Evolutionary conservation across 2,329 filamentous ascomycete genomes (phyloP).

Genomic region (Aureobasidium sp.): DNA sequence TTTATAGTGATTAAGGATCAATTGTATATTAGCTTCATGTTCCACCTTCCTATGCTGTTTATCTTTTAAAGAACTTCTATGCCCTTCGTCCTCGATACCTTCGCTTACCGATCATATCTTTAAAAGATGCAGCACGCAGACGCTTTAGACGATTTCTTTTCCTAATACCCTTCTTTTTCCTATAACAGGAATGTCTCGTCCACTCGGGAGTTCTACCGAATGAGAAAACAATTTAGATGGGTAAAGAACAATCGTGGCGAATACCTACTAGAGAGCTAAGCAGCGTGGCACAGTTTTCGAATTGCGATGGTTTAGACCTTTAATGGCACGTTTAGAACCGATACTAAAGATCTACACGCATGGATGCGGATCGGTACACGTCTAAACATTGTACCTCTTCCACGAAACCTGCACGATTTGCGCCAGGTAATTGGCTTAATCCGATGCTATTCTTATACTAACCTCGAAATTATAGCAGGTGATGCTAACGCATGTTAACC

Average conservation of each 20-base stretch:
- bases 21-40: not conserved
- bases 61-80: not conserved
- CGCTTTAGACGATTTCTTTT: not conserved
- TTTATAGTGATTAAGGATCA: not conserved
- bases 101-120: not conserved
- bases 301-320: conserved; percentile 7
- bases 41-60: not conserved
- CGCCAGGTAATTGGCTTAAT: not conserved
- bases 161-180: not conserved
- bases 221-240: not conserved
- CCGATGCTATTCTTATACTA: not conserved
- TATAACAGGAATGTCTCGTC: not conserved
- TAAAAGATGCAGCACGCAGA: not conserved
- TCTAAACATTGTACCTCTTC: conserved; percentile 3
- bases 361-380: not conserved
- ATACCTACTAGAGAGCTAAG: not conserved
- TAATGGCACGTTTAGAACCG: conserved; percentile 4
- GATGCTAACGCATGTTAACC: not conserved
- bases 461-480: conserved; percentile 1
- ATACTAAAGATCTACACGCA: not conserved
- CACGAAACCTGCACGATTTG: conserved; percentile 2
- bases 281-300: not conserved
- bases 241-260: not conserved
- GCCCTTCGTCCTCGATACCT: not conserved
- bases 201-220: not conserved